phyloP scores from a whole-genome alignment of 345 rosid genomes.

The Syzygium jambos region DNA sequence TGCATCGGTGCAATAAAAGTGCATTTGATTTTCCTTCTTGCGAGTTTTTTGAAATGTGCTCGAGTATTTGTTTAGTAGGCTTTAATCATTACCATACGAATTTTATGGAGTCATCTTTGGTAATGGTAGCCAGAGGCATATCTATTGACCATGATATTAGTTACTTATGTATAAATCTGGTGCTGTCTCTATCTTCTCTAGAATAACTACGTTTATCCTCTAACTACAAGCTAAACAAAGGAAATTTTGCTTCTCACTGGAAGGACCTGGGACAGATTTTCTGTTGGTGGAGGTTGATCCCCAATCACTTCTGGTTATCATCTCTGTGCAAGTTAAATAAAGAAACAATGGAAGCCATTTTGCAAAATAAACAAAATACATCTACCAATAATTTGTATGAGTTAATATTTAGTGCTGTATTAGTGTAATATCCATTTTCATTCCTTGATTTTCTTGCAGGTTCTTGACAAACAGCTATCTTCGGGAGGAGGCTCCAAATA shows the following conservation, averaged over 20 bases:
- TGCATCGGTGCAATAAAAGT: background rate
- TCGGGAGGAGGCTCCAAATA: slow-evolving; percentile 93
- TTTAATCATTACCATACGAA: background rate
- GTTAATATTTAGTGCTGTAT: background rate
- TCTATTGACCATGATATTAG: too few relatives aligned
- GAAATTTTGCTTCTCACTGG: background rate
- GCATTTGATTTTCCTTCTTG: background rate
- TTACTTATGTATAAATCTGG: background rate
- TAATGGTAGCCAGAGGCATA: too few relatives aligned
- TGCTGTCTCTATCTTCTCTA: background rate
- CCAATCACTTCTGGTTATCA: background rate
- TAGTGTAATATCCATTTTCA: background rate
- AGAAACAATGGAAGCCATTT: background rate
- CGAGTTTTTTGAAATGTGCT: background rate
- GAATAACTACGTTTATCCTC: background rate
- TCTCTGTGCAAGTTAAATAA: background rate
- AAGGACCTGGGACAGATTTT: background rate
- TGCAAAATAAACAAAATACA: background rate
- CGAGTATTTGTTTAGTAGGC: background rate
- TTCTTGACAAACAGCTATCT: slow-evolving; percentile 88
- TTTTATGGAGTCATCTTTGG: background rate
- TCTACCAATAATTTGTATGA: background rate
- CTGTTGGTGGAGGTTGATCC: background rate
- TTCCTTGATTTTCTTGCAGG: slow-evolving; percentile 30
- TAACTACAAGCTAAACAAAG: background rate